phyloP scores from a whole-genome alignment of 805 yeast species.

The Naumovozyma castellii region DNA sequence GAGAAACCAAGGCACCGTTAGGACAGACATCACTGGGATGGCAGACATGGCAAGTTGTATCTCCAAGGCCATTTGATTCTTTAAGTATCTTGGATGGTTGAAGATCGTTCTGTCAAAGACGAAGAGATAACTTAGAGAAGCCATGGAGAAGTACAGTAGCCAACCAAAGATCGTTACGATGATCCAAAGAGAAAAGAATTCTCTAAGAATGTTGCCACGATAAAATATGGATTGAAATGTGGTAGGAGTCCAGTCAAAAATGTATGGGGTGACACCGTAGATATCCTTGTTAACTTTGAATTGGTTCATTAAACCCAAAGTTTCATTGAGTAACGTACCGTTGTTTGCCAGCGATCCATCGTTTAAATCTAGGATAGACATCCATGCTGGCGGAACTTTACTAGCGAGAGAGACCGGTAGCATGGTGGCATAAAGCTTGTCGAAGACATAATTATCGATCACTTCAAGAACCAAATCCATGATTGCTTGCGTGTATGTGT shows the following conservation, averaged over 20 bases:
- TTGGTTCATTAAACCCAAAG: slow-evolving; percentile 4
- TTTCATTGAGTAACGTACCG: slow-evolving; percentile 15
- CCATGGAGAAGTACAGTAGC: slow-evolving; percentile 66
- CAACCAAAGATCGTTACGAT: slow-evolving; percentile 79
- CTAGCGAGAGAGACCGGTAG: slow-evolving; percentile 49
- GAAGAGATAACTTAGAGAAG: slow-evolving; percentile 64
- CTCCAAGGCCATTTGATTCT: slow-evolving; percentile 84
- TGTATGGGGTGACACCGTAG: slow-evolving; percentile 53
- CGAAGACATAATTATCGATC: slow-evolving; percentile 64
- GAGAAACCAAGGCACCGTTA: slow-evolving; percentile 86
- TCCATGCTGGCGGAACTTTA: slow-evolving; percentile 25
- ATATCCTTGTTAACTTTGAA: slow-evolving; percentile 31
- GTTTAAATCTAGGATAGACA: slow-evolving; percentile 15
- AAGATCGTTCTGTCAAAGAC: slow-evolving; percentile 83
- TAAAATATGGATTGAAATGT: slow-evolving; percentile 60
- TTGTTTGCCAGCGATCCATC: slow-evolving; percentile 15
- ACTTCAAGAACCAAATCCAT: slow-evolving; percentile 92
- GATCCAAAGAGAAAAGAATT: slow-evolving; percentile 52
- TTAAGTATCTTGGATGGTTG: slow-evolving; percentile 92
- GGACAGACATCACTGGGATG: slow-evolving; percentile 79
- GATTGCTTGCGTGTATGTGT: not conserved
- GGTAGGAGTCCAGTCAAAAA: slow-evolving; percentile 46
- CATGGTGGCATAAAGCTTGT: slow-evolving; percentile 58
- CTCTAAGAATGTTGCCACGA: slow-evolving; percentile 68
- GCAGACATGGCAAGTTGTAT: slow-evolving; percentile 68